phyloP scores from a whole-genome alignment of 1,284 basidiomycete genomes.

The Flammula alnicola region DNA sequence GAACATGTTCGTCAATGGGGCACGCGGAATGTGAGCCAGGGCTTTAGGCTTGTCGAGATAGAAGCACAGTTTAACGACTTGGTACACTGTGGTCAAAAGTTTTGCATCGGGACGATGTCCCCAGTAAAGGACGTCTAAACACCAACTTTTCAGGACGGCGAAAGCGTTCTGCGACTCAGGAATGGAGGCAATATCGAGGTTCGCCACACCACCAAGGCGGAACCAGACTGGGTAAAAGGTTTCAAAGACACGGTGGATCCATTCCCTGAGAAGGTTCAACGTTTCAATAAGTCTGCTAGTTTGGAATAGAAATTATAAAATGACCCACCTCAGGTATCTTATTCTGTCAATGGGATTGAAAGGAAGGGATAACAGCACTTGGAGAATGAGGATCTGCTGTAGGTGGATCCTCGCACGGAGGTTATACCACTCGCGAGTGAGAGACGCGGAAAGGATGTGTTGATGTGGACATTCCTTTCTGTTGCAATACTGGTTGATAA shows the following conservation, averaged over 20 bases:
- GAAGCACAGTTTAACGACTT: constrained; percentile 33
- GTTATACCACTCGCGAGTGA: constrained; percentile 42
- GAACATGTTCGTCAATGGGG: constrained; percentile 20
- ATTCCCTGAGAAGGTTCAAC: constrained; percentile 34
- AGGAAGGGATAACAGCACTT: constrained; percentile 30
- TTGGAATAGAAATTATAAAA: background rate
- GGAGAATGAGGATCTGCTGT: constrained; percentile 51
- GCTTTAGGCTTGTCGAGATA: constrained; percentile 31
- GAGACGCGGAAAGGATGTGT: constrained; percentile 34
- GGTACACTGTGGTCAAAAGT: constrained; percentile 37
- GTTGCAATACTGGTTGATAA: constrained; percentile 42
- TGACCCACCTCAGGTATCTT: constrained; percentile 17
- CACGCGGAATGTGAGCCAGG: constrained; percentile 20
- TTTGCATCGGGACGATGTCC: constrained; percentile 15
- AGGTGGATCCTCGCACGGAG: constrained; percentile 47
- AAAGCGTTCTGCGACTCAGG: constrained; percentile 41
- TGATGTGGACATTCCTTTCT: constrained; percentile 40
- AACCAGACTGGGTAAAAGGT: constrained; percentile 43
- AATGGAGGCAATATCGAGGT: constrained; percentile 40
- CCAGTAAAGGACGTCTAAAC: constrained; percentile 39
- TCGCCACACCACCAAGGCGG: constrained; percentile 39
- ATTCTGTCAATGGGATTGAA: constrained; percentile 13
- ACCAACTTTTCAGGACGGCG: constrained; percentile 45
- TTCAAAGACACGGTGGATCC: constrained; percentile 44
- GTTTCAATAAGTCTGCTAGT: background rate